Evolutionary conservation across 768 basidiomycete genomes (phyloP).

Genomic region (Kwoniella heveanensis): DNA sequence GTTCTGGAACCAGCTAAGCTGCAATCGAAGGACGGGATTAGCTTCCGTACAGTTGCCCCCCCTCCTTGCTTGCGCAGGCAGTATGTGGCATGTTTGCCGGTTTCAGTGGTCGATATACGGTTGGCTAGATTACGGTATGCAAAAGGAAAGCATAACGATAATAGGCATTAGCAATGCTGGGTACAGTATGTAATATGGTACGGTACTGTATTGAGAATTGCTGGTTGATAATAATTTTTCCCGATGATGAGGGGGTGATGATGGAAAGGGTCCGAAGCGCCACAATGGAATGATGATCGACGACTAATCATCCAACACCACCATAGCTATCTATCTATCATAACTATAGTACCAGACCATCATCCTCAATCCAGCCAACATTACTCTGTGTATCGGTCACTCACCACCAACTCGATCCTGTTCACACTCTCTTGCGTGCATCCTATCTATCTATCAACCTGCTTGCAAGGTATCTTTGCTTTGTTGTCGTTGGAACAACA

Average conservation of each 20-base stretch:
- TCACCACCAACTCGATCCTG: no score
- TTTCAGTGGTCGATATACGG: no score
- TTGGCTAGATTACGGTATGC: conserved; percentile 1
- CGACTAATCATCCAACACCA: background rate
- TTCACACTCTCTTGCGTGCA: no score
- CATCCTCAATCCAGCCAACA: no score
- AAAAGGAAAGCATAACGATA: background rate
- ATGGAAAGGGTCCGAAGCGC: conserved; percentile 25
- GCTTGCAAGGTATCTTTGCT: no score
- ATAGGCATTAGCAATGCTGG: background rate
- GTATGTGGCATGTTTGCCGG: no score
- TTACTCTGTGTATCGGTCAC: no score
- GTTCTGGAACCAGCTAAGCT: background rate
- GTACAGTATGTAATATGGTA: background rate
- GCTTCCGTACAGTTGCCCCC: background rate
- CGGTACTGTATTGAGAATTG: background rate
- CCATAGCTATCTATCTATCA: no score
- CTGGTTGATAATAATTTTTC: background rate
- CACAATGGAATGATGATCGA: conserved; percentile 27
- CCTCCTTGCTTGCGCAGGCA: no score
- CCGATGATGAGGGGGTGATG: conserved; percentile 17
- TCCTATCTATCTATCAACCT: no score
- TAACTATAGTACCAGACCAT: no score
- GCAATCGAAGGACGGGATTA: background rate
- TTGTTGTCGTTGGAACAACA: no score